Evolutionary conservation across 2,329 filamentous ascomycete genomes (phyloP).

Genomic region (Penicillium sp.): DNA sequence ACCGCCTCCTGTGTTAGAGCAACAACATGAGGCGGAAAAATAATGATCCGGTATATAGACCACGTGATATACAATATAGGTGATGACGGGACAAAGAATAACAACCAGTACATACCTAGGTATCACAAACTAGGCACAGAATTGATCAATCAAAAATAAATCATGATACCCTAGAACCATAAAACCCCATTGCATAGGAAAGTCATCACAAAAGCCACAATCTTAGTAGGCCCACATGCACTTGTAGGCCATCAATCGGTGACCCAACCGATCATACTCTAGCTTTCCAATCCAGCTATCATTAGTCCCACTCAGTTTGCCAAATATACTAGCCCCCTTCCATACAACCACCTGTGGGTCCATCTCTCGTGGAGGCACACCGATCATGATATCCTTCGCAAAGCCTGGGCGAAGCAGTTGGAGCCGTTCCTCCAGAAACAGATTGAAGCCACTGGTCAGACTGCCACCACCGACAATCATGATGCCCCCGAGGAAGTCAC

Average conservation of each 20-base stretch:
- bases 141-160: background rate
- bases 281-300: constrained; percentile 87
- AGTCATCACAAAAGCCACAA: constrained; percentile 2
- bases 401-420: constrained; percentile 59
- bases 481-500: constrained; percentile 82
- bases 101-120: too few species aligned
- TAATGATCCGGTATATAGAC: constrained; percentile 45
- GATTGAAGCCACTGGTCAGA: constrained; percentile 72
- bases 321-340: constrained; percentile 97
- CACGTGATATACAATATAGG: constrained; percentile 35
- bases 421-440: constrained; percentile 76
- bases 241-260: constrained; percentile 79
- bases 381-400: constrained; percentile 62
- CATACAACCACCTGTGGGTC: constrained; percentile 96
- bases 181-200: constrained; percentile 10
- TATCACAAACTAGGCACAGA: too few species aligned
- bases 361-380: constrained; percentile 76
- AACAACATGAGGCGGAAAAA: constrained; percentile 37
- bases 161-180: constrained; percentile 6
- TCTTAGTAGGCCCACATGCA: constrained; percentile 56
- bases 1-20: constrained; percentile 23
- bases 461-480: constrained; percentile 85
- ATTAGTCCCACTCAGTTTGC: constrained; percentile 76
- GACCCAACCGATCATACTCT: constrained; percentile 83
- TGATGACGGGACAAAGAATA: too few species aligned